Conservation (phyloP, 2,329 filamentous ascomycete species). For the Alternaria hordeiaustralica region DNA sequence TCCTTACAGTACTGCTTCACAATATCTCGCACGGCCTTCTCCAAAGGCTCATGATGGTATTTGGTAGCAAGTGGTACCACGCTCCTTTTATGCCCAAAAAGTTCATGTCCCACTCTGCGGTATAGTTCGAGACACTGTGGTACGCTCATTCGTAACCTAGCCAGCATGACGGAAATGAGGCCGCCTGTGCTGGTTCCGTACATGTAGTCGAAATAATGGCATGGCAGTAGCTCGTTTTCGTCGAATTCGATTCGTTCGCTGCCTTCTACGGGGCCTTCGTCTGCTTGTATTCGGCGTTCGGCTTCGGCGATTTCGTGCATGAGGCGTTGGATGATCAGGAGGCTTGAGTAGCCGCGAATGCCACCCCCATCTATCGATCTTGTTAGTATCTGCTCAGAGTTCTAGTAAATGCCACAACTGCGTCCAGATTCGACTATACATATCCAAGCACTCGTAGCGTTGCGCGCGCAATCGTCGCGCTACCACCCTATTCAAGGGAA, state of each 20-base stretch:
- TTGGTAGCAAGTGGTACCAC: slow-evolving; percentile 56
- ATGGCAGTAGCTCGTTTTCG: slow-evolving; percentile 55
- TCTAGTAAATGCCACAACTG: not conserved
- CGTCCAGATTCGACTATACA: not conserved
- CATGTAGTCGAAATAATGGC: slow-evolving; percentile 62
- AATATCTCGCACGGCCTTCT: slow-evolving; percentile 55
- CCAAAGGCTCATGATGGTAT: slow-evolving; percentile 57
- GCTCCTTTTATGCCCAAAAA: slow-evolving; percentile 55
- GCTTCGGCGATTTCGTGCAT: slow-evolving; percentile 57
- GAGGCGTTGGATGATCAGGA: slow-evolving; percentile 56
- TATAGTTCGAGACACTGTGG: slow-evolving; percentile 57
- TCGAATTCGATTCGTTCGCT: slow-evolving; percentile 39
- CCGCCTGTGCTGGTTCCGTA: slow-evolving; percentile 61
- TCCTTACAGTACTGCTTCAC: slow-evolving; percentile 54
- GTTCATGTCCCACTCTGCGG: slow-evolving; percentile 54
- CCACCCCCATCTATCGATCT: slow-evolving; percentile 54
- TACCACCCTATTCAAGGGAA: too few relatives aligned
- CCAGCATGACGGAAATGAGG: slow-evolving; percentile 59
- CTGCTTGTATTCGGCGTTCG: slow-evolving; percentile 51
- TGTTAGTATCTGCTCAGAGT: slow-evolving; percentile 22
- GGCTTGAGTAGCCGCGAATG: slow-evolving; percentile 59
- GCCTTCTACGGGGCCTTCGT: slow-evolving; percentile 50
- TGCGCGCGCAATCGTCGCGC: not conserved
- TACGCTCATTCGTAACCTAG: slow-evolving; percentile 57
- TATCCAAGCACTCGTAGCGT: not conserved